Evolutionary conservation across 1,139 yeast genomes (phyloP), one percentile per base, ranked within the genome.

Genomic region (Trichomonascaceae sp.): DNA sequence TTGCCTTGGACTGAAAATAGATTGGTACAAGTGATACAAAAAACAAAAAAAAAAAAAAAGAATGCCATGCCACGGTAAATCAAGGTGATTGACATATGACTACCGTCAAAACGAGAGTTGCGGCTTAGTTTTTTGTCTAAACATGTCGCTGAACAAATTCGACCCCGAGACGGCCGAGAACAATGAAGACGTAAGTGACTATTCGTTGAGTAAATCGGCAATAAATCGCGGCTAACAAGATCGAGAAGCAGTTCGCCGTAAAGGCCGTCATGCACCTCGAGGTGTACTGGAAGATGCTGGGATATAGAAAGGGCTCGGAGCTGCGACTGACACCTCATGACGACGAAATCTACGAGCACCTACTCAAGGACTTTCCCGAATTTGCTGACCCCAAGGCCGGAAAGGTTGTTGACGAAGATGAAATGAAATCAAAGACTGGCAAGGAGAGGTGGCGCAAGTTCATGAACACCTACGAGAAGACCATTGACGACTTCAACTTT

Each of bases 211-310:
- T 8, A 15, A 16, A 27, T 13, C 6, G 17, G 9, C 16, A 14
- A 28, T 23, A 22, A 23, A 30, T 20, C 11, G 27, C n/a, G 16
- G 22, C 22, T 26, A 8, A 9, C n/a, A 17, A 51, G 46, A 82
- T 89, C 51, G 97, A 87, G 60, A 81, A 74, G 69, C 96, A 87
- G 63, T 89, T 89, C 53, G 97, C 98, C 33, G 98, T 92, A 43
- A 85, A 82, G 62, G 98, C 97, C 5, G 98, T 92, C 17, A 76
- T 74, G 59, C 97, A 92, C 23, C 6, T 20, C 9, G 93, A 82
- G 56, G 77, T 95, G 3, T 92, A 89, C 69, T 89, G 95, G 95
- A 67, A 69, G 34, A 62, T 92, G 40, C 60, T 92, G 37, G 69
- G 70, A 42, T 73, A 74, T 46, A 64, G 85, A 35, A 78, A 81